A percentile compares a stretch with the other conserved stretches of the same genome.
These are phyloP conservation scores for Eutypa lata DNA, from an alignment of 2,329 filamentous ascomycete genomes.

Conservation along the genomic window DNA sequence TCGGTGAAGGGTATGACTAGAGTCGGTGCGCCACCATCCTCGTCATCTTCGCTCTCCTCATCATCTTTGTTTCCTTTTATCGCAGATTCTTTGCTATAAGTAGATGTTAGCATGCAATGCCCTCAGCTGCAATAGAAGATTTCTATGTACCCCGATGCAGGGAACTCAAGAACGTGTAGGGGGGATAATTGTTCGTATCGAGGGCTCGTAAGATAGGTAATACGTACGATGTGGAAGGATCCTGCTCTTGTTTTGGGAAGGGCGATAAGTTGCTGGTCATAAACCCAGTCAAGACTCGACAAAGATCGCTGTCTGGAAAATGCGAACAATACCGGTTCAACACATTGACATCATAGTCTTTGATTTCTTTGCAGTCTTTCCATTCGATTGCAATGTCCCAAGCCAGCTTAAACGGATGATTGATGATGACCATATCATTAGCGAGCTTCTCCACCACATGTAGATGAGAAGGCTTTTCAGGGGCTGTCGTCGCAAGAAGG, in stretches of 20 bases:
- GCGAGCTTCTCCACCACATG: conserved; percentile 73
- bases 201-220: neutral
- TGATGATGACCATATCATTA: conserved; percentile 92
- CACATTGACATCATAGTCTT: conserved; percentile 75
- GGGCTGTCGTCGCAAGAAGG: conserved; percentile 64
- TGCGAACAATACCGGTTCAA: conserved; percentile 76
- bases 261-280: conserved; percentile 81
- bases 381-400: conserved; percentile 93
- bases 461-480: conserved; percentile 67
- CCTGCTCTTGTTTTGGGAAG: conserved; percentile 52
- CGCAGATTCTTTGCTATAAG: conserved; percentile 8
- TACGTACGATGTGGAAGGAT: conserved; percentile 8
- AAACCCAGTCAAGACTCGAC: conserved; percentile 78
- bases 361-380: conserved; percentile 72
- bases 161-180: too few species aligned
- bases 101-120: neutral
- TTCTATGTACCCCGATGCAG: too few species aligned
- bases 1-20: conserved; percentile 60
- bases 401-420: conserved; percentile 82
- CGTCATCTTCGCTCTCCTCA: conserved; percentile 53
- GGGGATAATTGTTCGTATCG: too few species aligned
- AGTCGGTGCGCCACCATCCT: conserved; percentile 53
- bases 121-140: too few species aligned
- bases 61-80: conserved; percentile 29
- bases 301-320: conserved; percentile 81